phyloP scores from a whole-genome alignment of 768 basidiomycete species.

The Tylopilus balloui region DNA sequence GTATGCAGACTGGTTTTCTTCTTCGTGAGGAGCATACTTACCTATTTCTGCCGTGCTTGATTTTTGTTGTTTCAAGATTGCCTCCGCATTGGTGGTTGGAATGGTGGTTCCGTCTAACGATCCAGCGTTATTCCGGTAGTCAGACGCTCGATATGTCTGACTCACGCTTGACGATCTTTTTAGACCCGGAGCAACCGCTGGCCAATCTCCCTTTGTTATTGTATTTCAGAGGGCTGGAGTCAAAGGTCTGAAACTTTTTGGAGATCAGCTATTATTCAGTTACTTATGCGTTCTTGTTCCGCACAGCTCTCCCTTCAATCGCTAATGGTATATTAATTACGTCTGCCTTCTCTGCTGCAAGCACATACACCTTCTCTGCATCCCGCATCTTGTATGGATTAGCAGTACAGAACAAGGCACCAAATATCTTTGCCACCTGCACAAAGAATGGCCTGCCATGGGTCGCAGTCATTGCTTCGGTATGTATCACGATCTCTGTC shows the following conservation, averaged over 20 bases:
- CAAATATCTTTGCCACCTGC: constrained; percentile 43
- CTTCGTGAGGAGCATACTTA: constrained; percentile 8
- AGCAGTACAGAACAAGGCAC: constrained; percentile 49
- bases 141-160: not conserved
- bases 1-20: constrained; percentile 66
- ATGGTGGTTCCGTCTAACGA: constrained; percentile 77
- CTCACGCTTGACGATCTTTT: not conserved
- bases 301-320: constrained; percentile 53
- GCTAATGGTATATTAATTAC: constrained; percentile 73
- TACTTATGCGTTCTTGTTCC: not conserved
- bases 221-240: constrained; percentile 71
- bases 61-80: constrained; percentile 9
- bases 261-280: constrained; percentile 7
- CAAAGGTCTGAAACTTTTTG: constrained; percentile 37
- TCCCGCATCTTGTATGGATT: constrained; percentile 42
- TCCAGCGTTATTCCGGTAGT: constrained; percentile 41
- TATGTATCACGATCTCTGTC: constrained; percentile 11
- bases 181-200: constrained; percentile 39
- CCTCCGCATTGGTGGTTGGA: constrained; percentile 50
- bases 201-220: constrained; percentile 80
- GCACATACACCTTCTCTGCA: constrained; percentile 39
- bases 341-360: constrained; percentile 68
- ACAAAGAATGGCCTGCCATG: constrained; percentile 51
- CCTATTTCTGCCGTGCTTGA: not conserved
- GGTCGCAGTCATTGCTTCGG: constrained; percentile 29